These are phyloP conservation scores for Candida dajiaensis DNA, from an alignment of 805 yeast species.

Conservation along the genomic window DNA sequence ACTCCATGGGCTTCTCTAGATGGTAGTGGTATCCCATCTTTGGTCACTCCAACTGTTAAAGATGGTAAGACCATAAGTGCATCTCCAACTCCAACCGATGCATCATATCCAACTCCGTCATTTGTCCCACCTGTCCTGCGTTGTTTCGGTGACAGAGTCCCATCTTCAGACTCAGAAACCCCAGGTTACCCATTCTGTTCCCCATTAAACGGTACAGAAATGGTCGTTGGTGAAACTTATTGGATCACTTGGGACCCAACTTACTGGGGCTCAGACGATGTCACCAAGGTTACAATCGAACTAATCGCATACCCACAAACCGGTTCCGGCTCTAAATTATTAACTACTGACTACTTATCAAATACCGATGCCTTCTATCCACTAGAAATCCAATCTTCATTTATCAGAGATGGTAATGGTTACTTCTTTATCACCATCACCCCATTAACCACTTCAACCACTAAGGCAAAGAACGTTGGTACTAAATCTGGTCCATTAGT, in stretches of 20 bases:
- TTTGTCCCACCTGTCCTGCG: constrained; percentile 40
- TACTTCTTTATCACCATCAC: constrained; percentile 33
- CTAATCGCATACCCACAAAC: constrained; percentile 30
- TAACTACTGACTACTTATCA: constrained; percentile 28
- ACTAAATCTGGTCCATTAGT: constrained; percentile 35
- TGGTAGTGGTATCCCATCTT: constrained; percentile 37
- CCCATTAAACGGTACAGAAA: constrained; percentile 34
- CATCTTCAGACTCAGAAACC: constrained; percentile 18
- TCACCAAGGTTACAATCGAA: constrained; percentile 29
- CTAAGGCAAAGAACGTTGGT: constrained; percentile 33
- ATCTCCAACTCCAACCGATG: constrained; percentile 36
- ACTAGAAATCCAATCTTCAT: constrained; percentile 27
- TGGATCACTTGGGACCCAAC: constrained; percentile 46
- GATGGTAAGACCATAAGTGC: constrained; percentile 31
- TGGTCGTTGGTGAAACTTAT: constrained; percentile 41
- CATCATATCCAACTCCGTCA: constrained; percentile 28
- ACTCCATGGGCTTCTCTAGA: constrained; percentile 41
- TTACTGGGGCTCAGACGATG: constrained; percentile 33
- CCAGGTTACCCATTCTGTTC: constrained; percentile 38
- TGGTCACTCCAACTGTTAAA: constrained; percentile 34
- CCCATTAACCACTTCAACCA: constrained; percentile 30
- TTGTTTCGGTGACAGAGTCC: constrained; percentile 38
- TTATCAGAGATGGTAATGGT: constrained; percentile 25
- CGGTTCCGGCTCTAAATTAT: constrained; percentile 28
- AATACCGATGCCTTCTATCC: constrained; percentile 37